A percentile compares a stretch with the other conserved stretches of the same genome.
Evolutionary conservation across 139 green algal species (phyloP).

Genomic region (Ostreobium quekettii): DNA sequence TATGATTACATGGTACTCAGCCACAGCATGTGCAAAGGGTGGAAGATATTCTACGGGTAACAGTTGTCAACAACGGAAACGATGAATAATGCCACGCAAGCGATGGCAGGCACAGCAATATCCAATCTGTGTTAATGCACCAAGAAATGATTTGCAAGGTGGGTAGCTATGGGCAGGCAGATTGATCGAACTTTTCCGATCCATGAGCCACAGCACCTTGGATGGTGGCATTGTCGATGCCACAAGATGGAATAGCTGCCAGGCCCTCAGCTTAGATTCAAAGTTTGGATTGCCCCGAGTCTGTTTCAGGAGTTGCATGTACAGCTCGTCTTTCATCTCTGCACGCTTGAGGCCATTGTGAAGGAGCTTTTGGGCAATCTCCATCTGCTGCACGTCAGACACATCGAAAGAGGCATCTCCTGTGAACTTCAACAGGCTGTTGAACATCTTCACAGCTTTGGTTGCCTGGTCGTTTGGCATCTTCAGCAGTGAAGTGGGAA

Average conservation of each 20-base stretch:
- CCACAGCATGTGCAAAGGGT: too few species aligned
- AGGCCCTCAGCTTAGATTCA: conserved; percentile 39
- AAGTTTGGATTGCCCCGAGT: conserved; percentile 62
- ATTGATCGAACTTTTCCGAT: too few species aligned
- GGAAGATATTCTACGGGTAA: too few species aligned
- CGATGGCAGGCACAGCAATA: too few species aligned
- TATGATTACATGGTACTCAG: too few species aligned
- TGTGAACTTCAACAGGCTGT: not conserved
- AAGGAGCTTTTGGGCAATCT: conserved; percentile 82
- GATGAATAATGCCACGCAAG: too few species aligned
- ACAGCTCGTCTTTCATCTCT: conserved; percentile 91
- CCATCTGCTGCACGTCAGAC: conserved; percentile 24
- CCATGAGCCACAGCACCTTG: too few species aligned
- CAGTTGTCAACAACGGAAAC: too few species aligned
- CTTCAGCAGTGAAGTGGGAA: not conserved
- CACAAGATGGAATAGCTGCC: conserved; percentile 83
- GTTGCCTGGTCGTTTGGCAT: not conserved
- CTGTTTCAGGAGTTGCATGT: conserved; percentile 84
- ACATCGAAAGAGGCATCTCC: not conserved
- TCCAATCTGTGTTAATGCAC: too few species aligned
- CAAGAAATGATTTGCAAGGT: too few species aligned
- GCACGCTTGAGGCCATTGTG: conserved; percentile 40
- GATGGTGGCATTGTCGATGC: conserved; percentile 76
- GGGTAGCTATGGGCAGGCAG: too few species aligned
- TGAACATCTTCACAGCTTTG: not conserved